phyloP scores from a whole-genome alignment of 2,329 filamentous ascomycete species.

The Beauveria sp. region DNA sequence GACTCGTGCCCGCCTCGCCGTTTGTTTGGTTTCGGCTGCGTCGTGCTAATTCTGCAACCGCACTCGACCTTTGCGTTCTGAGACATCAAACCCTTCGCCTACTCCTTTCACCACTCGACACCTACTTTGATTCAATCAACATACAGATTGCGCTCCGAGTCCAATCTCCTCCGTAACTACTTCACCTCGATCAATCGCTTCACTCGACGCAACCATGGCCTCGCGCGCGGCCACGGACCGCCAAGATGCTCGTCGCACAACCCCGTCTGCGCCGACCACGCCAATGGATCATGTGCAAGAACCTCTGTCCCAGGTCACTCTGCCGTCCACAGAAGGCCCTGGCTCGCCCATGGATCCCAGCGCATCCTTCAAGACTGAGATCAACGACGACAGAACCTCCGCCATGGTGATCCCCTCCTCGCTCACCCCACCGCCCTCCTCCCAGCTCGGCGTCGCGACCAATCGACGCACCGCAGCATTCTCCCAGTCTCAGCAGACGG shows the following conservation, averaged over 20 bases:
- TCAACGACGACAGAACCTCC: constrained; percentile 37
- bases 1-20: not conserved
- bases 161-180: not conserved
- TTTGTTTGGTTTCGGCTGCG: constrained; percentile 7
- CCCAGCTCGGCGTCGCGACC: constrained; percentile 34
- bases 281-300: constrained; percentile 3
- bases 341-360: constrained; percentile 43
- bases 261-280: constrained; percentile 3
- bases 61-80: not conserved
- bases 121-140: not conserved
- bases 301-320: constrained; percentile 39
- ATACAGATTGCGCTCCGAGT: not conserved
- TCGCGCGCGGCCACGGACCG: constrained; percentile 1
- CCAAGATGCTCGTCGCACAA: not conserved
- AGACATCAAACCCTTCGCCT: constrained; percentile 1
- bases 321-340: constrained; percentile 51
- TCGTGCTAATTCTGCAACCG: not conserved
- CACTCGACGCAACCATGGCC: not conserved
- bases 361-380: constrained; percentile 43
- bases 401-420: constrained; percentile 49
- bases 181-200: not conserved
- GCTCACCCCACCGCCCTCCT: constrained; percentile 50
- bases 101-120: not conserved
- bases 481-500: constrained; percentile 38
- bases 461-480: constrained; percentile 18